A percentile compares a stretch with the other conserved stretches of the same genome.
These are phyloP conservation scores for Pyrenochaeta sp. DNA, from an alignment of 2,329 filamentous ascomycete genomes.

Conservation along the genomic window DNA sequence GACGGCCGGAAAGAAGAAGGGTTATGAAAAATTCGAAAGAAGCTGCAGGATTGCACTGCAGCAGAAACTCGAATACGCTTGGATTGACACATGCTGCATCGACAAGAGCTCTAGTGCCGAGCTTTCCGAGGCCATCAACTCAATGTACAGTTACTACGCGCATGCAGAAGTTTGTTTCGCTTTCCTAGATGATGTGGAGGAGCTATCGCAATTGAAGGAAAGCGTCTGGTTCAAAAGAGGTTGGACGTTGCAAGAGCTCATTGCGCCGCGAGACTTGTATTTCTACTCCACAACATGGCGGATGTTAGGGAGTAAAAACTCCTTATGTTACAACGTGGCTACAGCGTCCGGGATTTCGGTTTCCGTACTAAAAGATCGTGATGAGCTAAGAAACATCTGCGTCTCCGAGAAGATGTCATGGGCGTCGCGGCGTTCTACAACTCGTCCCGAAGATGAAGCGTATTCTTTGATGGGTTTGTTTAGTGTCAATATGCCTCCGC, in stretches of 20 bases:
- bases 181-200: not conserved
- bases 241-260: not conserved
- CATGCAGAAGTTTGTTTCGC: not conserved
- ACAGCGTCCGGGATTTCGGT: not conserved
- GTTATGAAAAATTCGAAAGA: not conserved
- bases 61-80: not conserved
- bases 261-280: not conserved
- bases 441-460: not conserved
- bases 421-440: not conserved
- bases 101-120: not conserved
- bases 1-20: not conserved
- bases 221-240: not conserved
- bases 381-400: not conserved
- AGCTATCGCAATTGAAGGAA: not conserved
- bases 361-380: not conserved
- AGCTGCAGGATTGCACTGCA: not conserved
- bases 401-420: not conserved
- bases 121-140: not conserved
- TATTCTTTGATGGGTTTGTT: not conserved
- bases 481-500: not conserved
- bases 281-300: not conserved
- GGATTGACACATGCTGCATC: constrained; percentile 22
- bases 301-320: not conserved
- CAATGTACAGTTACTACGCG: not conserved
- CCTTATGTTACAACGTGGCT: not conserved